Conservation (phyloP, 192 early-diverging fungal species). For the Coemansia reversa region DNA sequence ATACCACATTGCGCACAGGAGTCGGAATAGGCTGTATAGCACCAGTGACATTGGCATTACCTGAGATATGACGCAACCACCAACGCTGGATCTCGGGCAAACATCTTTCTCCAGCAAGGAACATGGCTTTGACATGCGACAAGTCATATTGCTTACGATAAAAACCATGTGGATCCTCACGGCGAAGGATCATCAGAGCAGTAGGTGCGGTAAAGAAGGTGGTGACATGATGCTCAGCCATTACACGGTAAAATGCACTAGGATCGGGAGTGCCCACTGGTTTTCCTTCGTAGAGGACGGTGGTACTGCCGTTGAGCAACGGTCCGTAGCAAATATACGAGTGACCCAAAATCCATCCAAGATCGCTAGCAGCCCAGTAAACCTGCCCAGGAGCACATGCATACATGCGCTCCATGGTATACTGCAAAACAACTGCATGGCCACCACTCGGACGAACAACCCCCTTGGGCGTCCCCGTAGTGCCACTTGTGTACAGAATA, state of each 20-base stretch:
- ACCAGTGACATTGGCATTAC: conserved; percentile 7
- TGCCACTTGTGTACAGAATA: conserved; percentile 77
- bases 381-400: conserved; percentile 69
- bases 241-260: conserved; percentile 75
- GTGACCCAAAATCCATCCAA: conserved; percentile 89
- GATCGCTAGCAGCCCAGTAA: conserved; percentile 78
- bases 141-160: conserved; percentile 61
- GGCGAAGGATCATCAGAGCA: conserved; percentile 73
- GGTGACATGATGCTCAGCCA: conserved; percentile 72
- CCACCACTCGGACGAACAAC: conserved; percentile 57
- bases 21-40: conserved; percentile 12
- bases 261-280: conserved; percentile 79
- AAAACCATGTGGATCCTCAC: conserved; percentile 72
- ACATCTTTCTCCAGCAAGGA: conserved; percentile 80
- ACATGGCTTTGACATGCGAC: conserved; percentile 62
- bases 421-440: conserved; percentile 69
- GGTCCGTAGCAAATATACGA: conserved; percentile 82
- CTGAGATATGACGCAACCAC: conserved; percentile 48
- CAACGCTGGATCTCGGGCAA: conserved; percentile 74
- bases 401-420: conserved; percentile 72
- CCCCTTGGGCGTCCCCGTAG: conserved; percentile 80
- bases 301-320: conserved; percentile 73
- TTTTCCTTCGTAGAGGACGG: conserved; percentile 84
- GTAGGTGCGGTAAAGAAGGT: conserved; percentile 84
- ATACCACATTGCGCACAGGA: conserved; percentile 55